phyloP scores from a whole-genome alignment of 164 flowering plant species.

The Vitis labrusca region DNA sequence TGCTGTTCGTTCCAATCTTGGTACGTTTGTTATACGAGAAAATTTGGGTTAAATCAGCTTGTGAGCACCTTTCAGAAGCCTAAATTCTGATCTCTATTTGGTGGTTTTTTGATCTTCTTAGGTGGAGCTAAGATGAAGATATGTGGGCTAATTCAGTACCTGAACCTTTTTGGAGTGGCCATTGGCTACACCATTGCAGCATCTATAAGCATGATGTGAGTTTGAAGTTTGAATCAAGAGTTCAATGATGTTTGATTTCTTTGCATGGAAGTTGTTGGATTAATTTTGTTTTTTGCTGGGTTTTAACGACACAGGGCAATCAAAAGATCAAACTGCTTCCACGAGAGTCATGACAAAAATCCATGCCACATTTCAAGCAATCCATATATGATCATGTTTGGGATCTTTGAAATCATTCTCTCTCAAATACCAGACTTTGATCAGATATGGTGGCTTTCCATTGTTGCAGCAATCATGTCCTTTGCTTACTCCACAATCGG shows the following conservation, averaged over 20 bases:
- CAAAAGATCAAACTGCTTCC: conserved; percentile 54
- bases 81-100: neutral
- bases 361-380: conserved; percentile 46
- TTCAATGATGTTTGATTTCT: neutral
- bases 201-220: conserved; percentile 76
- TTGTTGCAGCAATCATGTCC: conserved; percentile 52
- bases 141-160: conserved; percentile 63
- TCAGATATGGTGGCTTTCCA: conserved; percentile 51
- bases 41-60: neutral
- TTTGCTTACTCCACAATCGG: conserved; percentile 44
- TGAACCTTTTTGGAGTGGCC: conserved; percentile 72
- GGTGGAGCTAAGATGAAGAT: conserved; percentile 55
- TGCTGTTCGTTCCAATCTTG: conserved; percentile 46
- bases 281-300: neutral
- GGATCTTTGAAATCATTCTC: conserved; percentile 31
- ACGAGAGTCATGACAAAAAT: conserved; percentile 35
- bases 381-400: conserved; percentile 60
- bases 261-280: neutral
- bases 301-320: conserved; percentile 45
- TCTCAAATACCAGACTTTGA: conserved; percentile 52
- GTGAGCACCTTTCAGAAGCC: neutral
- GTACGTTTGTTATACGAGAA: conserved; percentile 17
- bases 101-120: conserved; percentile 10
- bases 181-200: conserved; percentile 81
- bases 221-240: neutral